Percentiles rank a stretch among this genome's conserved stretches.
Evolutionary conservation across 2,329 filamentous ascomycete genomes (phyloP).

Genomic region (Cladosporium colombiae): DNA sequence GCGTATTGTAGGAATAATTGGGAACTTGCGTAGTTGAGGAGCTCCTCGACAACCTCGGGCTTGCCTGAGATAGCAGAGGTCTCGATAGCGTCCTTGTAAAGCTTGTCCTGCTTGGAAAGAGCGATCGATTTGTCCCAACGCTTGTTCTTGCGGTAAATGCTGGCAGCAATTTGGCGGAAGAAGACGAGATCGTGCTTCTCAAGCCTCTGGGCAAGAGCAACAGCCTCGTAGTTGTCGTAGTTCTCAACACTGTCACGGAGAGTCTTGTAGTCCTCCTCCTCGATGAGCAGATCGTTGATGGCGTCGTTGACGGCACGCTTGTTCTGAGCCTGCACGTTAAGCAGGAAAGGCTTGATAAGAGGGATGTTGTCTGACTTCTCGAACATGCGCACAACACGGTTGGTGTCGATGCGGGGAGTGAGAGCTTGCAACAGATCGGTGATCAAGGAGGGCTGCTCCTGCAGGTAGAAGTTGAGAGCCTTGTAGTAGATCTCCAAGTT

Average conservation of each 20-base stretch:
- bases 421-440: constrained; percentile 93
- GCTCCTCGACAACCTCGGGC: constrained; percentile 88
- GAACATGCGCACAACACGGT: constrained; percentile 99
- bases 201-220: constrained; percentile 84
- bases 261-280: constrained; percentile 99
- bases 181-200: constrained; percentile 98
- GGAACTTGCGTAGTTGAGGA: constrained; percentile 89
- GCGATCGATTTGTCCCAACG: constrained; percentile 99
- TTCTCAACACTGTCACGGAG: constrained; percentile 96
- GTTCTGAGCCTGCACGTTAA: constrained; percentile 95
- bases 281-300: constrained; percentile 95
- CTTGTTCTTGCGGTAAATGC: constrained; percentile 99
- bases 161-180: constrained; percentile 98
- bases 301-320: constrained; percentile 98
- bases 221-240: constrained; percentile 98
- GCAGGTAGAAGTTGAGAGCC: constrained; percentile 92
- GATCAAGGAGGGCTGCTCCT: constrained; percentile 91
- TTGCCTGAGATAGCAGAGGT: constrained; percentile 91
- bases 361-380: constrained; percentile 98
- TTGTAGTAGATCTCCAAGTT: constrained; percentile 99
- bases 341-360: constrained; percentile 96
- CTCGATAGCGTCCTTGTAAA: constrained; percentile 99
- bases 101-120: constrained; percentile 97
- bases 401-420: constrained; percentile 93
- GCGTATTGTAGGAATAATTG: background rate